Conservation (phyloP, 2,329 filamentous ascomycete species). For the Microsporum audouinii region DNA sequence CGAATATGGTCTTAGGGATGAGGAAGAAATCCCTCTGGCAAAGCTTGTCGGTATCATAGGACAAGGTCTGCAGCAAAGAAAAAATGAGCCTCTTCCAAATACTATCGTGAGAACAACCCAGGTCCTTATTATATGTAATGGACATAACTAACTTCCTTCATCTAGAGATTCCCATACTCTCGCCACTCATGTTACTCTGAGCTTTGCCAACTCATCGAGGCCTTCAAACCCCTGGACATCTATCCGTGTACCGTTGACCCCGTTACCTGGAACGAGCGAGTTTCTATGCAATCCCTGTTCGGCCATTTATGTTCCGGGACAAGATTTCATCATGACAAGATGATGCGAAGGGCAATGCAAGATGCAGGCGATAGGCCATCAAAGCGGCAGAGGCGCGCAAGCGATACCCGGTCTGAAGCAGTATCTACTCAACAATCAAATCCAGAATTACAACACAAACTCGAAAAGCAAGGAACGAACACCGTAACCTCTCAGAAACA, state of each 20-base stretch:
- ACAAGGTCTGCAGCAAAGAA: constrained; percentile 14
- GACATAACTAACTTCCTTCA: not conserved
- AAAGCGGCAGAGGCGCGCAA: constrained; percentile 9
- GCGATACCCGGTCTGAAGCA: constrained; percentile 5
- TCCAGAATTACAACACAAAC: not conserved
- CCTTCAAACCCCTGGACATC: constrained; percentile 62
- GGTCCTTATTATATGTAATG: not conserved
- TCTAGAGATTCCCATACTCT: constrained; percentile 64
- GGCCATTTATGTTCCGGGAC: constrained; percentile 53
- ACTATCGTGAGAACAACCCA: constrained; percentile 23
- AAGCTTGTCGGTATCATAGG: constrained; percentile 26
- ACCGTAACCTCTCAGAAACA: not conserved
- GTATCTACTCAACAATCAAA: constrained; percentile 11
- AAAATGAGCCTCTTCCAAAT: constrained; percentile 17
- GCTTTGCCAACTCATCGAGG: constrained; percentile 56
- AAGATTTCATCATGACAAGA: constrained; percentile 53
- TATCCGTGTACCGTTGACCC: constrained; percentile 69
- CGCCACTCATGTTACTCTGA: constrained; percentile 80
- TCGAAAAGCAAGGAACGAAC: not conserved
- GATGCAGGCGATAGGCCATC: constrained; percentile 13
- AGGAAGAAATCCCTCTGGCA: constrained; percentile 28
- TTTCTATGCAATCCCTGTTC: constrained; percentile 60
- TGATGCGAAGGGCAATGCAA: constrained; percentile 41
- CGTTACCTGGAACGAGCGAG: constrained; percentile 48
- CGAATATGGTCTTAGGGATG: constrained; percentile 28